phyloP scores from a whole-genome alignment of 2,329 filamentous ascomycete species.

The Pyricularia pennisetigena region DNA sequence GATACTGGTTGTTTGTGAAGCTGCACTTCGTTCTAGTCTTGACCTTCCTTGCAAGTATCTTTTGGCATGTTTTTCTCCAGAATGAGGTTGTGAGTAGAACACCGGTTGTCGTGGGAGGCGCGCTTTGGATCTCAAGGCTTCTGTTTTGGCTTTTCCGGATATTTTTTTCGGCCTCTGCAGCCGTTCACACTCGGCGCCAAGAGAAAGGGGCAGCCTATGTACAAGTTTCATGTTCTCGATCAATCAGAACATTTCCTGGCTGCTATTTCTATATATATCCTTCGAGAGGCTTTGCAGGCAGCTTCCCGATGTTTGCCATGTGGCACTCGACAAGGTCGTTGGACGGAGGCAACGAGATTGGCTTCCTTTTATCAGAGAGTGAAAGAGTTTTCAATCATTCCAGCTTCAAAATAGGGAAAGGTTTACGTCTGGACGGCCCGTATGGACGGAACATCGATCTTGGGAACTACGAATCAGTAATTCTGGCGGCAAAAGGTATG shows the following conservation, averaged over 20 bases:
- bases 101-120: background rate
- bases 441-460: background rate
- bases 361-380: background rate
- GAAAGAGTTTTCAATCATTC: background rate
- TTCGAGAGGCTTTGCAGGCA: background rate
- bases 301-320: background rate
- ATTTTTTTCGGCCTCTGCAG: background rate
- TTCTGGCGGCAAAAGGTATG: background rate
- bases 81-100: background rate
- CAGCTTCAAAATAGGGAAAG: background rate
- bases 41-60: background rate
- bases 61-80: background rate
- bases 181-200: background rate
- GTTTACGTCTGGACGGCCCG: background rate
- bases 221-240: background rate
- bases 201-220: background rate
- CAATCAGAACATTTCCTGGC: background rate
- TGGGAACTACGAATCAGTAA: background rate
- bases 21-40: background rate
- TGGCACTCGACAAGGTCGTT: background rate
- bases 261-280: background rate
- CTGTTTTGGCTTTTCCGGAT: background rate
- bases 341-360: background rate
- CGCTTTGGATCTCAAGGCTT: background rate
- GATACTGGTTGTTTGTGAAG: background rate